Evolutionary conservation across 208 protist species (phyloP).

Genomic region (Trypanosoma avium): DNA sequence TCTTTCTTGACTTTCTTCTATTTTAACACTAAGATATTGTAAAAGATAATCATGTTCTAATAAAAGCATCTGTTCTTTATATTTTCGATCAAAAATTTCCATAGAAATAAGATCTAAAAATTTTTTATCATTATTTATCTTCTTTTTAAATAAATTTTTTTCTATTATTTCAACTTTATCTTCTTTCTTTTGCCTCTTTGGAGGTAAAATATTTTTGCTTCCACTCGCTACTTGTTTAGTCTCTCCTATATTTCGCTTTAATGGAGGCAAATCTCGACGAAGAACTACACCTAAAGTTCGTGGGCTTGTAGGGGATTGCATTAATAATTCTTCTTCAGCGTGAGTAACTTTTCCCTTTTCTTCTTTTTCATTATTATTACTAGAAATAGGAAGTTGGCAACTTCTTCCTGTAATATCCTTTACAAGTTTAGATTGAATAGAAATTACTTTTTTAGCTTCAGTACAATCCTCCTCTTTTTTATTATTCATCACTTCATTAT

Average conservation of each 20-base stretch:
- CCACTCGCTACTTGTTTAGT: neutral
- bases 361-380: too few relatives aligned
- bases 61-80: slow-evolving; percentile 32
- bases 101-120: slow-evolving; percentile 29
- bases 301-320: too few relatives aligned
- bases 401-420: too few relatives aligned
- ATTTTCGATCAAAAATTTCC: slow-evolving; percentile 35
- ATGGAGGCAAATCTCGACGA: too few relatives aligned
- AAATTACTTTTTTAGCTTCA: neutral
- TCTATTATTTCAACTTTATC: neutral
- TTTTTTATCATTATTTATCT: neutral
- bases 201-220: neutral
- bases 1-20: slow-evolving; percentile 74
- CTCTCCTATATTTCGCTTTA: too few relatives aligned
- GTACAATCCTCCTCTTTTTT: neutral
- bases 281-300: too few relatives aligned
- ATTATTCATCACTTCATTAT: neutral
- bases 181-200: neutral
- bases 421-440: too few relatives aligned
- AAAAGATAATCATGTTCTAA: slow-evolving; percentile 69
- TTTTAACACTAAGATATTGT: slow-evolving; percentile 44
- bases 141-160: neutral
- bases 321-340: too few relatives aligned
- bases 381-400: too few relatives aligned
- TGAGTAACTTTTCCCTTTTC: too few relatives aligned